Evolutionary conservation across 345 rosid genomes (phyloP).

Genomic region (Citrus hindsii): DNA sequence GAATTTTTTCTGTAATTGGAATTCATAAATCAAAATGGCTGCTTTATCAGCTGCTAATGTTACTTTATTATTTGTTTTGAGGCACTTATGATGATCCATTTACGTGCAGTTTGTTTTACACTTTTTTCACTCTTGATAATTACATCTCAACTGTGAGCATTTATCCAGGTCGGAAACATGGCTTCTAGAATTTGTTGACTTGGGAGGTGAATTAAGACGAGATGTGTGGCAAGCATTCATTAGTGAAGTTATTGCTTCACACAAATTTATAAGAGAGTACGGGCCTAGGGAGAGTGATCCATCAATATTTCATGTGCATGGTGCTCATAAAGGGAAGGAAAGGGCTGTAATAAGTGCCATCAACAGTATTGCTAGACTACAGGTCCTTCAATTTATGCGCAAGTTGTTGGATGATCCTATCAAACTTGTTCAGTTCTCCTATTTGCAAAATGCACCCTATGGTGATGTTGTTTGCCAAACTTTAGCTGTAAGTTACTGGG

Average conservation of each 20-base stretch:
- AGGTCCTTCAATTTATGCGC: slow-evolving; percentile 77
- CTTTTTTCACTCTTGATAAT: neutral
- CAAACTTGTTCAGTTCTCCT: slow-evolving; percentile 83
- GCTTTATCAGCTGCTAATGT: neutral
- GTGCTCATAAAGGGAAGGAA: slow-evolving; percentile 81
- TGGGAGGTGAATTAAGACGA: slow-evolving; percentile 93
- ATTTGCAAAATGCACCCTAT: slow-evolving; percentile 68
- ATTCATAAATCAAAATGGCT: neutral
- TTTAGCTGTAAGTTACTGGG: slow-evolving; percentile 85
- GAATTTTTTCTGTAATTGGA: neutral
- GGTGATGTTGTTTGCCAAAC: slow-evolving; percentile 80
- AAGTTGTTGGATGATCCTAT: slow-evolving; percentile 84
- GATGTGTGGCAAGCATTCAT: slow-evolving; percentile 93
- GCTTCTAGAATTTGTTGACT: slow-evolving; percentile 93
- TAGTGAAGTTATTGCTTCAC: slow-evolving; percentile 72
- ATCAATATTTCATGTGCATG: slow-evolving; percentile 60
- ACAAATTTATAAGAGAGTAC: slow-evolving; percentile 67
- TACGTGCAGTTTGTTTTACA: neutral
- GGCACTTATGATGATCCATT: neutral
- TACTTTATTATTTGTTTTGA: neutral
- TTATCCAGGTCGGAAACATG: slow-evolving; percentile 61
- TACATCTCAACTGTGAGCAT: neutral
- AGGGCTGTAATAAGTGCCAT: slow-evolving; percentile 61
- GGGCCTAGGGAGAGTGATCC: slow-evolving; percentile 68
- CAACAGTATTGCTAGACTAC: slow-evolving; percentile 83